These are phyloP conservation scores for Cubamyces sp. DNA, from an alignment of 768 basidiomycete species.

Conservation along the genomic window DNA sequence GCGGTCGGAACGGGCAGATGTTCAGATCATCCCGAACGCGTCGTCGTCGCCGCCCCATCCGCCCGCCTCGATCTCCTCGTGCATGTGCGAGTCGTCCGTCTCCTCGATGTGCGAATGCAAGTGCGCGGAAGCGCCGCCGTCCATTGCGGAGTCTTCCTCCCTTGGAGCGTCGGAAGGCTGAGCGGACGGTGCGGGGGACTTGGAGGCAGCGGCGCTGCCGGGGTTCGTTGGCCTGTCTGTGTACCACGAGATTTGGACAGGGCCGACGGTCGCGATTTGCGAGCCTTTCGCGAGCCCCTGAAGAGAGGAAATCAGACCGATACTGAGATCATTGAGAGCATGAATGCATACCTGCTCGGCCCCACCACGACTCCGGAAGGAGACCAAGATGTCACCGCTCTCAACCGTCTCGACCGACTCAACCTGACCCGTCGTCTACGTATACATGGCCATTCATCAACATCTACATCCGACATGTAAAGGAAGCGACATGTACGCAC, in stretches of 20 bases:
- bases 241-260: constrained; percentile 72
- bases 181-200: constrained; percentile 24
- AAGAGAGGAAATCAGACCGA: neutral
- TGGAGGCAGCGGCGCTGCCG: constrained; percentile 2
- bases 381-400: constrained; percentile 62
- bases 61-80: constrained; percentile 63
- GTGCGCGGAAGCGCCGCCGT: constrained; percentile 33
- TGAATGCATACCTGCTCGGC: constrained; percentile 70
- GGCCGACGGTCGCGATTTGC: constrained; percentile 66
- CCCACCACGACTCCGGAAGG: constrained; percentile 70
- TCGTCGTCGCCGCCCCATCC: constrained; percentile 79
- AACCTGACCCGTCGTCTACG: constrained; percentile 68
- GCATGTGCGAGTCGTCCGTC: constrained; percentile 39
- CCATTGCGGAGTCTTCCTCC: constrained; percentile 27
- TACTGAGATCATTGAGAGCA: constrained; percentile 16
- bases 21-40: constrained; percentile 70
- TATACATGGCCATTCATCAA: constrained; percentile 21
- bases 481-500: constrained; percentile 39
- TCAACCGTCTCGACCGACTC: constrained; percentile 63
- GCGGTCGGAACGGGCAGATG: neutral
- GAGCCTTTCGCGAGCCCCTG: constrained; percentile 76
- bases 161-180: constrained; percentile 13
- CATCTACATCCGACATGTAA: neutral
- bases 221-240: constrained; percentile 36
- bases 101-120: constrained; percentile 23